Conservation (phyloP, 1,139 yeast species). For the Sugiyamaella grinbergsii region DNA sequence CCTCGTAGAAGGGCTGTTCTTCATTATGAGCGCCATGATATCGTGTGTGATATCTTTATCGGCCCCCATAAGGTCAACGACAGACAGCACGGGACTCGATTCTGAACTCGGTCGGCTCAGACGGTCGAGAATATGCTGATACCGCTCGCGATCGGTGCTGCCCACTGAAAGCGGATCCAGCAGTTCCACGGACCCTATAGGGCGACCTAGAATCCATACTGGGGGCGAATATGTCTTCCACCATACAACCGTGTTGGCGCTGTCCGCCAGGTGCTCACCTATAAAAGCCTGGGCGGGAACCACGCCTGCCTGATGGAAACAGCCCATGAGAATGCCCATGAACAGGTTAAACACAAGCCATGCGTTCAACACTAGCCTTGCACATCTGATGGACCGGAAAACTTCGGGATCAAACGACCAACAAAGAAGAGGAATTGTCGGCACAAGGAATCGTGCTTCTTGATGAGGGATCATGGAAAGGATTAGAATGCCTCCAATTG, state of each 20-base stretch:
- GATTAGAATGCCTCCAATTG: constrained; percentile 59
- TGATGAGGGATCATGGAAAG: constrained; percentile 86
- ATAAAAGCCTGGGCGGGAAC: constrained; percentile 60
- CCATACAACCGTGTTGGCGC: constrained; percentile 50
- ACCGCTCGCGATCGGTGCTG: constrained; percentile 37
- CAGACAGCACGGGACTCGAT: constrained; percentile 28
- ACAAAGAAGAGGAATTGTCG: constrained; percentile 71
- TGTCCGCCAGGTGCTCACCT: constrained; percentile 38
- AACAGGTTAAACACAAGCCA: constrained; percentile 71
- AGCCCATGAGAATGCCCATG: constrained; percentile 70
- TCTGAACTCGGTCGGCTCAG: neutral
- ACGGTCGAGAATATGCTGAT: constrained; percentile 16
- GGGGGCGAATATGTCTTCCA: constrained; percentile 98
- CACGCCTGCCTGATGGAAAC: constrained; percentile 88
- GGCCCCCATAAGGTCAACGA: constrained; percentile 63
- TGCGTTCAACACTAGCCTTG: constrained; percentile 40
- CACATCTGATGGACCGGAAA: constrained; percentile 26
- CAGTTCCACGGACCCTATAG: constrained; percentile 34
- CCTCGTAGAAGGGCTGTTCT: constrained; percentile 2
- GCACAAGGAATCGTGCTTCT: constrained; percentile 81
- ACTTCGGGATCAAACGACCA: constrained; percentile 55
- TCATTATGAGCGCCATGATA: constrained; percentile 22
- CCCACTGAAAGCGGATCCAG: constrained; percentile 31
- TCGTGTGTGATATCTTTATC: constrained; percentile 39
- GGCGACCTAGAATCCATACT: constrained; percentile 69